Conservation (phyloP, 2,329 filamentous ascomycete genomes). For the Mycosphaerella arachidis region DNA sequence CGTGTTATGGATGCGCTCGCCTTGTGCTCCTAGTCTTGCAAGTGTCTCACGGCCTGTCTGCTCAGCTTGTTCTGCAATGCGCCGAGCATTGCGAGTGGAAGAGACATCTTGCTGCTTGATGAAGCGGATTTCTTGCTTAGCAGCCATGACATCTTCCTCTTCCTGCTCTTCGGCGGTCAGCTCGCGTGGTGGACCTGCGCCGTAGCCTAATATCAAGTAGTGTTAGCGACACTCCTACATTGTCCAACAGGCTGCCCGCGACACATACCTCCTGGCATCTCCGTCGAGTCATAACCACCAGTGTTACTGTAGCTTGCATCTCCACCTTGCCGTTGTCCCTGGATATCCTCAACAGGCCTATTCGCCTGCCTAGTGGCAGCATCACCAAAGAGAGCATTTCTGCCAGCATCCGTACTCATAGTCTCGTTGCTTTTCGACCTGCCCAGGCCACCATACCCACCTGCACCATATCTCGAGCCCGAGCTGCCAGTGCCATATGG, state of each 20-base stretch:
- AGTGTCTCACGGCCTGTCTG: constrained; percentile 69
- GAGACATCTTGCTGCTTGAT: constrained; percentile 73
- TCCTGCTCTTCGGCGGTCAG: constrained; percentile 77
- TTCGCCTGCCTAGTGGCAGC: constrained; percentile 49
- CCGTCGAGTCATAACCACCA: constrained; percentile 27
- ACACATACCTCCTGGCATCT: constrained; percentile 21
- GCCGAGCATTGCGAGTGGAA: constrained; percentile 65
- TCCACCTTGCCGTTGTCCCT: constrained; percentile 26
- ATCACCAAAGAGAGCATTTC: constrained; percentile 62
- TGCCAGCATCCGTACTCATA: constrained; percentile 49
- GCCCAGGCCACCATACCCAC: constrained; percentile 55
- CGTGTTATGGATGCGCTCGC: constrained; percentile 74
- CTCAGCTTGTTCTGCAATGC: constrained; percentile 63
- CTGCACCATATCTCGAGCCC: constrained; percentile 42
- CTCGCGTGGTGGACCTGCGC: constrained; percentile 63
- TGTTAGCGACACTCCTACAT: constrained; percentile 6
- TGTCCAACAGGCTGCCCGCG: background rate
- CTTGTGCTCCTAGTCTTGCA: constrained; percentile 69
- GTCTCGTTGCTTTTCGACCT: constrained; percentile 47
- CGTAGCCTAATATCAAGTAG: constrained; percentile 35
- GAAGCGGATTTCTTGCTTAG: constrained; percentile 69
- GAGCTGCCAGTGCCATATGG: constrained; percentile 45
- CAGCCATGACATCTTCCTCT: constrained; percentile 65
- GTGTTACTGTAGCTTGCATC: constrained; percentile 32
- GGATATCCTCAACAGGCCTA: constrained; percentile 37